These are phyloP conservation scores for Populus tremula DNA, from an alignment of 345 rosid species.

Conservation along the genomic window DNA sequence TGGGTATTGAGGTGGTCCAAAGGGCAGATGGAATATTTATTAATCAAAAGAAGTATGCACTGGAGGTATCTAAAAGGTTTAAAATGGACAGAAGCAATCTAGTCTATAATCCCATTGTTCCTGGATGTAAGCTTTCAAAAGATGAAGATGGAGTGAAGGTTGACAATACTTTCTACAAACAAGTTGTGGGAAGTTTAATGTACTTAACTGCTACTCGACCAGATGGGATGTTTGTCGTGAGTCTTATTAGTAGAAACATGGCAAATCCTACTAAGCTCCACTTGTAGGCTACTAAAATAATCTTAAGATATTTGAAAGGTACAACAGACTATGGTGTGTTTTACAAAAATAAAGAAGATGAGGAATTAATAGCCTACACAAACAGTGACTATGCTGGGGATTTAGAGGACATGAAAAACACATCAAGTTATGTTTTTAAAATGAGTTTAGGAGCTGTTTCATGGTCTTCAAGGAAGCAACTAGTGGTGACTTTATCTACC, in stretches of 20 bases:
- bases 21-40: not conserved
- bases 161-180: no score
- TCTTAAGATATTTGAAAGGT: not conserved
- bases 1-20: not conserved
- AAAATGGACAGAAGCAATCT: not conserved
- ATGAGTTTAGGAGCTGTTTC: not conserved
- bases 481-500: no score
- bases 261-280: not conserved
- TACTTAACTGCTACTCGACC: not conserved
- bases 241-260: not conserved
- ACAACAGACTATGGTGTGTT: not conserved
- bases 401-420: not conserved
- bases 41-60: not conserved
- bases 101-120: no score
- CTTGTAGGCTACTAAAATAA: not conserved
- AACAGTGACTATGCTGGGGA: constrained; percentile 9
- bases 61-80: not conserved
- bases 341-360: not conserved
- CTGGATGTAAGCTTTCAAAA: no score
- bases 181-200: not conserved
- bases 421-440: not conserved
- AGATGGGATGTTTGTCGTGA: not conserved
- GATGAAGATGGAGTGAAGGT: no score
- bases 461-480: not conserved
- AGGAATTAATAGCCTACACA: not conserved